phyloP scores from a whole-genome alignment of 163 green algal species.

The Chlamydomonas reinhardtii region DNA sequence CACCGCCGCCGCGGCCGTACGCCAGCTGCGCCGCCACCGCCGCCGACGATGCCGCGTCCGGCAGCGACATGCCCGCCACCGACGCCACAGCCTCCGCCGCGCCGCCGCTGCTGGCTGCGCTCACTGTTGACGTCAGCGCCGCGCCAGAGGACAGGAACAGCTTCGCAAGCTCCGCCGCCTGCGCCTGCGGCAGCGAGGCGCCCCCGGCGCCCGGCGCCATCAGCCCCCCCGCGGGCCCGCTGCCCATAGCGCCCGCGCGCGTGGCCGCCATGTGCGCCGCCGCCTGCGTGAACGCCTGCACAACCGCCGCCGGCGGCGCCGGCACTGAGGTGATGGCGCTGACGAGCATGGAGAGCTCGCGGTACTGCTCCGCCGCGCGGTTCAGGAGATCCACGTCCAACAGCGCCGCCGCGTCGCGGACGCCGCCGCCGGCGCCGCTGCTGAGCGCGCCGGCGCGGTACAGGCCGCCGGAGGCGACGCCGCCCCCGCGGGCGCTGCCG shows the following conservation, averaged over 20 bases:
- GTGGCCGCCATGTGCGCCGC: neutral
- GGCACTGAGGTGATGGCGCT: slow-evolving; percentile 35
- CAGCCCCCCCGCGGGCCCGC: neutral
- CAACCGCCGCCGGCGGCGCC: slow-evolving; percentile 5
- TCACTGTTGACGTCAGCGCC: slow-evolving; percentile 18
- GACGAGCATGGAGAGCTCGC: slow-evolving; percentile 19
- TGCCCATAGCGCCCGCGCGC: neutral
- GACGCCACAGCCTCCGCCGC: neutral
- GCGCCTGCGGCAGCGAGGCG: slow-evolving; percentile 10
- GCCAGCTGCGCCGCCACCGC: slow-evolving; percentile 28
- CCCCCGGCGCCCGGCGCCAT: neutral
- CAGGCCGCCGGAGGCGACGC: no score
- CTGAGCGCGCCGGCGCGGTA: no score
- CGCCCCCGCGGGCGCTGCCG: no score
- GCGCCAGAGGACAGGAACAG: slow-evolving; percentile 40
- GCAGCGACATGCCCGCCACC: slow-evolving; percentile 19
- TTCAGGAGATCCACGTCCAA: slow-evolving; percentile 44
- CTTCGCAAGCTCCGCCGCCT: slow-evolving; percentile 36
- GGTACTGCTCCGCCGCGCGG: slow-evolving; percentile 41
- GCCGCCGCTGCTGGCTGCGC: neutral
- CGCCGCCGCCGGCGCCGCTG: neutral
- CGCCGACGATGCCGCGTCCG: slow-evolving; percentile 13
- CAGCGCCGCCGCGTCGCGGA: neutral
- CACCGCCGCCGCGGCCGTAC: neutral
- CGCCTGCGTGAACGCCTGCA: slow-evolving; percentile 22